Evolutionary conservation across 2,329 filamentous ascomycete species (phyloP).

Genomic region (Purpureocillium lavendulum): DNA sequence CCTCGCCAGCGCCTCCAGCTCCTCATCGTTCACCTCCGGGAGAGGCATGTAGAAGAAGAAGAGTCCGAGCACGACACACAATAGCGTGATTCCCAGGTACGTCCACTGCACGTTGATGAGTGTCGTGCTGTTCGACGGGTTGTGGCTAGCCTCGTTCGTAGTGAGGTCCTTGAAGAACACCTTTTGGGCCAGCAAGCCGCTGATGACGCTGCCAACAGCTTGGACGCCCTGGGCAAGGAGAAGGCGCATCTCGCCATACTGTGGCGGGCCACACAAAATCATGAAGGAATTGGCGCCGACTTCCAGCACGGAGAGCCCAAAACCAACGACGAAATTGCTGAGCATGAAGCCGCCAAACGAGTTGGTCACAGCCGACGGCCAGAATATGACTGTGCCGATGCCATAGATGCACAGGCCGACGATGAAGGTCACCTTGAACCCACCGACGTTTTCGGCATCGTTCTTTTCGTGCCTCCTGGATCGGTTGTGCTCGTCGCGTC

Average conservation of each 20-base stretch:
- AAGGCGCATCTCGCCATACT: conserved; percentile 66
- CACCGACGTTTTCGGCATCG: conserved; percentile 41
- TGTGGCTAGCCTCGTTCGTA: conserved; percentile 30
- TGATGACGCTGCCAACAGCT: conserved; percentile 63
- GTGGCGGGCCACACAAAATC: conserved; percentile 61
- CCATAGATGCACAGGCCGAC: conserved; percentile 68
- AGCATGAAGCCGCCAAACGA: conserved; percentile 74
- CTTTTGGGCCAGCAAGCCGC: conserved; percentile 62
- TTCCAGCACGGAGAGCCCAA: conserved; percentile 68
- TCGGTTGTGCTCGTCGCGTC: conserved; percentile 55
- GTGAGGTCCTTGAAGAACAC: conserved; percentile 62
- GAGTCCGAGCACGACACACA: conserved; percentile 61
- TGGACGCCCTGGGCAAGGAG: conserved; percentile 71
- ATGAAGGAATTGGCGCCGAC: conserved; percentile 73
- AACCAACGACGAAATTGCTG: conserved; percentile 66
- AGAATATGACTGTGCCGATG: conserved; percentile 74
- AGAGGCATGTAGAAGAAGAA: conserved; percentile 63
- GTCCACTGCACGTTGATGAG: conserved; percentile 77
- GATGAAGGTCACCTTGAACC: conserved; percentile 76
- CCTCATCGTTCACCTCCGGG: conserved; percentile 49
- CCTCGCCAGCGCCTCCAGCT: conserved; percentile 40
- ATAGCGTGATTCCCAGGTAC: conserved; percentile 70
- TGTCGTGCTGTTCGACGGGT: conserved; percentile 26
- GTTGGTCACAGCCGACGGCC: conserved; percentile 67
- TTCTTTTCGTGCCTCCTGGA: conserved; percentile 28